phyloP scores from a whole-genome alignment of 768 basidiomycete species.

The Glaciozyma martinii region DNA sequence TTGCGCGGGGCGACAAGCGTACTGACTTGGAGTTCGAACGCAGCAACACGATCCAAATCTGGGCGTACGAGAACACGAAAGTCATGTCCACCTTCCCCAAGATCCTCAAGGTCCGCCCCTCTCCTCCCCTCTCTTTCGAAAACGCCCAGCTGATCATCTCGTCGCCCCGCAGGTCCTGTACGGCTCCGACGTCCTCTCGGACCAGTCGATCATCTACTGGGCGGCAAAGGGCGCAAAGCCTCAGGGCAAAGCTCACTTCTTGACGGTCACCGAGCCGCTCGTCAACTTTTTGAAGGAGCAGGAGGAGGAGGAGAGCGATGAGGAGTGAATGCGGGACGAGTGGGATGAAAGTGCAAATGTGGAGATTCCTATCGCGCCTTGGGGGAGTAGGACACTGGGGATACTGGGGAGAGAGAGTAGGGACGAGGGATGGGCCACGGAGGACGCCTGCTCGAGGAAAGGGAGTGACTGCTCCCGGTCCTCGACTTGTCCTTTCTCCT shows the following conservation, averaged over 20 bases:
- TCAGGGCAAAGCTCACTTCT: slow-evolving; percentile 89
- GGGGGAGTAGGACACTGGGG: too few relatives aligned
- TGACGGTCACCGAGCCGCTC: slow-evolving; percentile 74
- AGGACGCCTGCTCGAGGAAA: too few relatives aligned
- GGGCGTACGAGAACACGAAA: slow-evolving; percentile 93
- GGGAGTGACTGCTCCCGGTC: too few relatives aligned
- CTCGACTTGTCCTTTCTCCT: too few relatives aligned
- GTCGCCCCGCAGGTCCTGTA: slow-evolving; percentile 62
- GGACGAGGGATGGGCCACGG: too few relatives aligned
- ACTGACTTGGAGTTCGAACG: not conserved
- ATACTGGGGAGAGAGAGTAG: too few relatives aligned
- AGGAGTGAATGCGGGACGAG: slow-evolving; percentile 1
- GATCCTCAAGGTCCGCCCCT: slow-evolving; percentile 65
- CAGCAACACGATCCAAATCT: slow-evolving; percentile 78
- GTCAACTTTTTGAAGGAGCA: slow-evolving; percentile 59
- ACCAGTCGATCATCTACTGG: slow-evolving; percentile 97
- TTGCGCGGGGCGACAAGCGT: not conserved
- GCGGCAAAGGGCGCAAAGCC: slow-evolving; percentile 92
- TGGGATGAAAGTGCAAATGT: not conserved
- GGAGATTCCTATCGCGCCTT: too few relatives aligned
- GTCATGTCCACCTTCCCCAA: slow-evolving; percentile 91
- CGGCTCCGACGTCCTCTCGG: slow-evolving; percentile 89
- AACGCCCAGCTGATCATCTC: not conserved
- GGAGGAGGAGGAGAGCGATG: slow-evolving; percentile 21
- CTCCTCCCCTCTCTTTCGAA: not conserved